These are phyloP conservation scores for Gardenia jasminoides DNA, from an alignment of 257 asterid genomes.

Conservation along the genomic window DNA sequence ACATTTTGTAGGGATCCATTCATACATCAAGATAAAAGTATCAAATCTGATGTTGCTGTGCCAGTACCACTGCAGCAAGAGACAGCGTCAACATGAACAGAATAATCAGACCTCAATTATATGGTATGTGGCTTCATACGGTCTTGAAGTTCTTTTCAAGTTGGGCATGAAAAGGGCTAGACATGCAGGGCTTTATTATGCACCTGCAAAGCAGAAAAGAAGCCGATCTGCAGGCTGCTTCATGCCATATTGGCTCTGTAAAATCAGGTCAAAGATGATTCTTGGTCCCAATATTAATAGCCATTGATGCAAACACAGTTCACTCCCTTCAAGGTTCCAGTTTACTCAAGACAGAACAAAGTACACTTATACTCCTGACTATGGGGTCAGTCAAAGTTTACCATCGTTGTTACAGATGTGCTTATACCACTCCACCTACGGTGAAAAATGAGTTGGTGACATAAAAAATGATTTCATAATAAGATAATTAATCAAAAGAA, in stretches of 20 bases:
- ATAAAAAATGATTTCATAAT: not conserved
- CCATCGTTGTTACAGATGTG: not conserved
- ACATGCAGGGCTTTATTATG: not conserved
- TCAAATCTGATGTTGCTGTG: not conserved
- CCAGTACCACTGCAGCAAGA: not conserved
- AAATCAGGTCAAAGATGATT: conserved; percentile 1
- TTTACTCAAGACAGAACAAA: not conserved
- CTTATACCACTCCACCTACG: not conserved
- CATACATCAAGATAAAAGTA: not conserved
- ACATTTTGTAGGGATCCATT: not conserved
- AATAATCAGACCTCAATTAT: not conserved
- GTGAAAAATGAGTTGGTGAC: not conserved
- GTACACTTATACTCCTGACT: conserved; percentile 8
- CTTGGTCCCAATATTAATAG: not conserved
- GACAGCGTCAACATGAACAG: not conserved
- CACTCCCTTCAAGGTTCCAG: not conserved
- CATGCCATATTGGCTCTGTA: not conserved
- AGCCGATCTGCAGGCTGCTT: not conserved
- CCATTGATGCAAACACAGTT: not conserved
- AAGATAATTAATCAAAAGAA: not conserved
- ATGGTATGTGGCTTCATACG: not conserved
- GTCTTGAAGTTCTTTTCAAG: not conserved
- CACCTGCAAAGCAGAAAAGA: not conserved
- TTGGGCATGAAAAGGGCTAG: not conserved
- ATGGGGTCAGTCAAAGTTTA: not conserved